Base-by-base conservation (phyloP, 1,284 basidiomycete species). In the Ustilago loliicola region DNA sequence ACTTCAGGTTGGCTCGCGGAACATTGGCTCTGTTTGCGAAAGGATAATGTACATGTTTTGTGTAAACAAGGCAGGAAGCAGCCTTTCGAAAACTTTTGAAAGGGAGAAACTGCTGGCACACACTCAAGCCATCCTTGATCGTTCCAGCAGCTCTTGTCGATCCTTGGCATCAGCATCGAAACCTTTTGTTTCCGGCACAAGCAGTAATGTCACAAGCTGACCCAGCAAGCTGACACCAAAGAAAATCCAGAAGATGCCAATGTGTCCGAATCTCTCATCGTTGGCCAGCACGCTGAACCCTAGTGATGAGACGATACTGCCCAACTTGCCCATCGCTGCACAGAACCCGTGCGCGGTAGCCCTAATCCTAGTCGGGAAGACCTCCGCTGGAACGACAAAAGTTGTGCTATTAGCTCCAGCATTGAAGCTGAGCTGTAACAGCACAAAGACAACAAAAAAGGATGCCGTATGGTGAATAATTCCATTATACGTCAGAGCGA, bases 361-460 rank as follows among this genome's bases (percentile, higher is more conserved):
- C 62, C 88, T 87, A 62, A 88, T 88, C 51, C 93, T 91, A 1
- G 94, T 94, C 1, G 93, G 93, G 91, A 94, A 95, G 32, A 89
- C 90, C 86, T 95, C 80, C 30, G 78, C 81, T 5, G 94, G 94
- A 32, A 95, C 89, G 74, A 94, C 83, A 81, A 90, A 95, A 2
- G 93, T 94, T 1, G 93, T 94, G 0, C 91, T 90, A 87, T 94
- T 94, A 61, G 93, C 92, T 0, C 93, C 93, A 42, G 69, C 71
- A 72, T 85, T 86, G 75, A 86, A 86, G 79, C 80, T 78, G 66
- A 82, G 80, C 58, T 84, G 91, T 77, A 91, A 89, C 23, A 93
- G 87, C 85, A 92, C 93, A 87, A 92, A 93, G 25, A 93, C 88
- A 87, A 92, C 91, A 51, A 93, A 91, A 85, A 94, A 93, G 1